Evolutionary conservation across 495 filamentous ascomycete species (phyloP).

Genomic region (Aspergillus biplanus): DNA sequence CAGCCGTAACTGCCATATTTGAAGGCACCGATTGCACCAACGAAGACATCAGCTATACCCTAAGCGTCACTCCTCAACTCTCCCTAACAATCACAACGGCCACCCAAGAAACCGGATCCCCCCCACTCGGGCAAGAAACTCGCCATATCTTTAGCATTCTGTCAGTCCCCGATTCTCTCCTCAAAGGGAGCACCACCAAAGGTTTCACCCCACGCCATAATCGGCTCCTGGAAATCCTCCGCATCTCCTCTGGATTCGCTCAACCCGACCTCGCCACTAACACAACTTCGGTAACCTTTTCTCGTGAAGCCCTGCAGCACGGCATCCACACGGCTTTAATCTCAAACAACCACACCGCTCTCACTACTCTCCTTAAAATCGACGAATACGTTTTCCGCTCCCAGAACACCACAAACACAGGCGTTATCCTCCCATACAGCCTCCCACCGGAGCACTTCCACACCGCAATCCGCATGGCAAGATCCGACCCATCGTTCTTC

Average conservation of each 20-base stretch:
- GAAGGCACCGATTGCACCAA: slow-evolving; percentile 21
- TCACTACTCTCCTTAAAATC: slow-evolving; percentile 43
- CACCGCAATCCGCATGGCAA: slow-evolving; percentile 29
- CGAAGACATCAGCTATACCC: slow-evolving; percentile 22
- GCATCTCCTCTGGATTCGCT: slow-evolving; percentile 34
- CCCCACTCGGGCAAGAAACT: neutral
- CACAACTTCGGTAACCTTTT: slow-evolving; percentile 20
- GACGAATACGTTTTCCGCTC: slow-evolving; percentile 41
- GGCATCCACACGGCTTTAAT: slow-evolving; percentile 41
- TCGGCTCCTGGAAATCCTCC: slow-evolving; percentile 40
- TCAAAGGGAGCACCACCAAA: slow-evolving; percentile 28
- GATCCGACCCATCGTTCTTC: slow-evolving; percentile 34
- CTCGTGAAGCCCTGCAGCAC: slow-evolving; percentile 37
- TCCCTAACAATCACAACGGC: slow-evolving; percentile 23
- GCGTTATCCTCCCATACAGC: slow-evolving; percentile 19
- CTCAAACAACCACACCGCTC: slow-evolving; percentile 32
- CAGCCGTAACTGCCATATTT: slow-evolving; percentile 15
- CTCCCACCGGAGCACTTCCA: slow-evolving; percentile 38
- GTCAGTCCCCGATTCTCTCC: slow-evolving; percentile 28
- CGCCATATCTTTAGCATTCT: slow-evolving; percentile 27
- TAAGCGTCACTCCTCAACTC: slow-evolving; percentile 30
- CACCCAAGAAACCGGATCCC: neutral
- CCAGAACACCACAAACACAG: slow-evolving; percentile 6
- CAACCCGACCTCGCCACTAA: neutral
- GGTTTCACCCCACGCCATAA: slow-evolving; percentile 17